Evolutionary conservation across 2,329 filamentous ascomycete species (phyloP).

Genomic region (Penicillium hordei): DNA sequence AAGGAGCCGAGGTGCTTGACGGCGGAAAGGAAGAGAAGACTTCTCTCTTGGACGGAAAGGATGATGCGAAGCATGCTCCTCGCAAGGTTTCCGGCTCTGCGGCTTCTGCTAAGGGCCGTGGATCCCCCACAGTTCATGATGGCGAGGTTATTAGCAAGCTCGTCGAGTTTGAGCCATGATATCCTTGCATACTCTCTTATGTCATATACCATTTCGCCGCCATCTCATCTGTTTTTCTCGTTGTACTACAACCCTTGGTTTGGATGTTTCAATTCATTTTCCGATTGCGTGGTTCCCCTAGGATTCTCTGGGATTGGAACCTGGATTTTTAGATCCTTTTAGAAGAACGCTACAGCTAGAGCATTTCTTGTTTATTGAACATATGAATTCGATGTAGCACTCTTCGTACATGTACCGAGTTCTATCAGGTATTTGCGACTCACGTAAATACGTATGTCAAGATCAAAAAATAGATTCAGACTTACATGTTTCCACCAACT

Average conservation of each 20-base stretch:
- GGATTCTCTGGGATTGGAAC: background rate
- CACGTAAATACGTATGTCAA: background rate
- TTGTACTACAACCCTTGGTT: slow-evolving; percentile 10
- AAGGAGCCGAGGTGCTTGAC: slow-evolving; percentile 69
- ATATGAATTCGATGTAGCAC: background rate
- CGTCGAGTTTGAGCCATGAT: slow-evolving; percentile 40
- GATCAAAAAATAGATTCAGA: background rate
- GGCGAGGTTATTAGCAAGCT: slow-evolving; percentile 38
- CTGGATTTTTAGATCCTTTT: background rate
- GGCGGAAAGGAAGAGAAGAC: slow-evolving; percentile 33
- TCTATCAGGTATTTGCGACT: background rate
- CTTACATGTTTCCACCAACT: background rate
- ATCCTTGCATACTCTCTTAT: slow-evolving; percentile 3
- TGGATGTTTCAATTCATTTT: slow-evolving; percentile 2
- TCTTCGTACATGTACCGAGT: background rate
- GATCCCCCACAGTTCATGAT: slow-evolving; percentile 19
- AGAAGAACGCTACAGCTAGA: background rate
- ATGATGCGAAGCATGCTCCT: slow-evolving; percentile 9
- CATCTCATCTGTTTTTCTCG: background rate
- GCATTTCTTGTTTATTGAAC: background rate
- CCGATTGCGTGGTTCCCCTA: background rate
- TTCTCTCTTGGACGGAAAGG: slow-evolving; percentile 31
- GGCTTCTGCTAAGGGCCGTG: slow-evolving; percentile 1
- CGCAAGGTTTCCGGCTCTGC: slow-evolving; percentile 9
- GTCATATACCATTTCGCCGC: slow-evolving; percentile 1